These are phyloP conservation scores for Talaromyces sp. DNA, from an alignment of 2,329 filamentous ascomycete genomes.

Conservation along the genomic window DNA sequence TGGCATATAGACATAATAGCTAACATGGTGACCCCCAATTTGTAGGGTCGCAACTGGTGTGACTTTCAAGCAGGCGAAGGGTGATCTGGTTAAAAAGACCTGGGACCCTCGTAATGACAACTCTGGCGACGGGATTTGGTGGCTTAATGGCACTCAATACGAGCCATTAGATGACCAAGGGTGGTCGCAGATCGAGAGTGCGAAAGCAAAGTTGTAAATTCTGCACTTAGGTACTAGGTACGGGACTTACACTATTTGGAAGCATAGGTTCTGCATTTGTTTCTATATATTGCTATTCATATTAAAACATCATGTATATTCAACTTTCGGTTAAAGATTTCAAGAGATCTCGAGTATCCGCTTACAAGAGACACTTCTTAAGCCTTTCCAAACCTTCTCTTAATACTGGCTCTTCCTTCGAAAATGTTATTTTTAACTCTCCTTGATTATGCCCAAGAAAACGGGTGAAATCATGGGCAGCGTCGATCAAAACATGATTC, in stretches of 20 bases:
- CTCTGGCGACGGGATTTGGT: constrained; percentile 45
- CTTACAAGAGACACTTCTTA: no score
- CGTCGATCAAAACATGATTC: no score
- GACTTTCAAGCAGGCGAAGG: constrained; percentile 56
- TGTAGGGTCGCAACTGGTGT: constrained; percentile 48
- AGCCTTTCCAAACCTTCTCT: no score
- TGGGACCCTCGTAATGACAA: constrained; percentile 42
- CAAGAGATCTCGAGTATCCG: no score
- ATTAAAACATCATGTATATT: neutral
- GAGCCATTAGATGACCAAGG: constrained; percentile 39
- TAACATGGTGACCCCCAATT: neutral
- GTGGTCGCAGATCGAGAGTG: constrained; percentile 48
- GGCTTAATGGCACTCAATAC: constrained; percentile 47
- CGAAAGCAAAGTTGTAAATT: constrained; percentile 46
- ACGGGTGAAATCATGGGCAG: no score
- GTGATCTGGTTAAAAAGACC: constrained; percentile 45
- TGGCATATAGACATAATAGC: neutral
- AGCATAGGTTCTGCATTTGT: no score
- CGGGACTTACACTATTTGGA: no score
- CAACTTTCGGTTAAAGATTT: no score
- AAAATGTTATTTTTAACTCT: no score
- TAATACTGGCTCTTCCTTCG: no score
- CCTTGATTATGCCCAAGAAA: no score
- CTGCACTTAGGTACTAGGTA: no score
- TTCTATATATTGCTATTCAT: neutral